A percentile compares a stretch with the other conserved stretches of the same genome.
These are phyloP conservation scores for Termitomyces sp. DNA, from an alignment of 768 basidiomycete species.

Conservation along the genomic window DNA sequence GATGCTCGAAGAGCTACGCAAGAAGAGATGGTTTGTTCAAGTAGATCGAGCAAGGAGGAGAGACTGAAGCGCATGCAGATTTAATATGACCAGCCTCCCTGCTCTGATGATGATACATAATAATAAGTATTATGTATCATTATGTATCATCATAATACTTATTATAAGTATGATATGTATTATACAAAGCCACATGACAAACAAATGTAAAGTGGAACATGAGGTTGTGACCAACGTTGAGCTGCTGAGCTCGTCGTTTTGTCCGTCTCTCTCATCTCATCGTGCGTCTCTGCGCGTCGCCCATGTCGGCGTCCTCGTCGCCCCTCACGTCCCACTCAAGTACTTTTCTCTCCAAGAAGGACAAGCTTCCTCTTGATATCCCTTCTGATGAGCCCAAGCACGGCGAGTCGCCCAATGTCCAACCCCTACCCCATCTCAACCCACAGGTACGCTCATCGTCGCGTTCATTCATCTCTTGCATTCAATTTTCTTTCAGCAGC, in stretches of 20 bases:
- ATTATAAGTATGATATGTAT: not conserved
- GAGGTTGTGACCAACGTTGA: slow-evolving; percentile 23
- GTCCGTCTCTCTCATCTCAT: slow-evolving; percentile 9
- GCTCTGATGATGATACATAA: no score
- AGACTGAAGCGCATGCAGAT: no score
- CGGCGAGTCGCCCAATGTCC: slow-evolving; percentile 33
- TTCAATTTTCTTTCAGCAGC: slow-evolving; percentile 12
- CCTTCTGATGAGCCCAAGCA: slow-evolving; percentile 29
- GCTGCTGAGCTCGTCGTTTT: slow-evolving; percentile 9
- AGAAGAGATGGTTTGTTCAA: no score
- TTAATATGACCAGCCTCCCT: no score
- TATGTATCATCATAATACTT: no score
- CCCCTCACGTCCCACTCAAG: slow-evolving; percentile 28
- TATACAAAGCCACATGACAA: slow-evolving; percentile 22
- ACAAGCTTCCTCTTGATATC: slow-evolving; percentile 49
- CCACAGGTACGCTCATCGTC: slow-evolving; percentile 26
- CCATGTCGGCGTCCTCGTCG: slow-evolving; percentile 37
- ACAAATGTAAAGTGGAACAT: slow-evolving; percentile 32
- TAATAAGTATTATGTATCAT: no score
- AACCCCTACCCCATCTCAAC: slow-evolving; percentile 14
- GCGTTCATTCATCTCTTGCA: slow-evolving; percentile 13
- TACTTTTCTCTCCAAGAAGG: slow-evolving; percentile 36
- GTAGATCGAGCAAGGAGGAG: no score
- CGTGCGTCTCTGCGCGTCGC: slow-evolving; percentile 19
- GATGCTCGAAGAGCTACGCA: no score